Evolutionary conservation across 441 rosid species (phyloP), one percentile per base, ranked within the genome.

Genomic region (Bruguiera hainesii): DNA sequence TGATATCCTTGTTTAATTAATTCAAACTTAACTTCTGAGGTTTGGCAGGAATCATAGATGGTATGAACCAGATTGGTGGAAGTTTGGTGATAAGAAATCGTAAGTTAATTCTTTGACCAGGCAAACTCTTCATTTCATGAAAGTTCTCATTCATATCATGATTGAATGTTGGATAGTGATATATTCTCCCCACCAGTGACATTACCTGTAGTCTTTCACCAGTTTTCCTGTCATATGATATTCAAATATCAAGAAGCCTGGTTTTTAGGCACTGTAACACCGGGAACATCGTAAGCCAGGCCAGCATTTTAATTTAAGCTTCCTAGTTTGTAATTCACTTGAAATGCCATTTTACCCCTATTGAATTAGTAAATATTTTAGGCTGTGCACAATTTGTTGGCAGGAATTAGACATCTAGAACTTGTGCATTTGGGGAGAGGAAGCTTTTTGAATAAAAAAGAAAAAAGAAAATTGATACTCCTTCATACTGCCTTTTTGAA

Each of bases 41-140:
- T 69, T 71, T 81, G 72, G 75, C 87, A 95, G 99, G 80, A 84
- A 75, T 74, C 91, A 81, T 72, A 90, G 84, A 81, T 95, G 98
- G 98, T 88, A 87, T 69, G 99, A 95, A 75, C 96, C 96, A 61
- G 95, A 95, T 71, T 90, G 98, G 98, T 95, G 98, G 99, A 95
- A 92, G 76, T 95, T 95, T 28, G 99, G 99, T 6, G 92, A 92
- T 74, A 89, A 84, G 75, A 92, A 90, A 82, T 81, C 89, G 98
- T 92, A 81, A 84, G 99, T 82, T 71, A 8, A 3, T 61, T 18
- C 49, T 19, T 7, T 7, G 31, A 37, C 51, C 11, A 61, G 25
- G 49, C 20, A n/a, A 46, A 19, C 16, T 18, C 16, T 75, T 57
- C 16, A n/a, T 35, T 61, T 21, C 16, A 37, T 35, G 35, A 8